These are phyloP conservation scores for Lepidium africanum DNA, from an alignment of 345 rosid species.

Conservation along the genomic window DNA sequence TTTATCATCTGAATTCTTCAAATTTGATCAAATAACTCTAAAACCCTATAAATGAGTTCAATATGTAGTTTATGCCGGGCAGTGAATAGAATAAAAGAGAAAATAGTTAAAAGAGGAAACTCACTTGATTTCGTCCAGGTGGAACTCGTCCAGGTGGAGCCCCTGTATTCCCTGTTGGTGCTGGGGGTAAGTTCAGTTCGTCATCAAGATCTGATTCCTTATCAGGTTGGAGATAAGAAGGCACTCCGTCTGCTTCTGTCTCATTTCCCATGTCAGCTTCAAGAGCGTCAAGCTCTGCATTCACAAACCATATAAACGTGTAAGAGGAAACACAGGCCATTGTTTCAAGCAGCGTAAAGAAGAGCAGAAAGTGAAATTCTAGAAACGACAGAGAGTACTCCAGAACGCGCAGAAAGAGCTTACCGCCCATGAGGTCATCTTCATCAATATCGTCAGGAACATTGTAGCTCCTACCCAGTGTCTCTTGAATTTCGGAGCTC, in stretches of 20 bases:
- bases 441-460: constrained; percentile 98
- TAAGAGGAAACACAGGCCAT: background rate
- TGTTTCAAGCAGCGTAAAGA: background rate
- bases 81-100: no score
- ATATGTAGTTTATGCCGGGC: no score
- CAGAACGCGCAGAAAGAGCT: constrained; percentile 3
- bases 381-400: background rate
- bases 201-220: constrained; percentile 61
- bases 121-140: constrained; percentile 67
- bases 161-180: constrained; percentile 59
- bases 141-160: constrained; percentile 46
- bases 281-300: constrained; percentile 87
- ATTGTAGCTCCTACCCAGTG: constrained; percentile 83
- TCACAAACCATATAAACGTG: background rate
- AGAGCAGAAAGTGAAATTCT: background rate
- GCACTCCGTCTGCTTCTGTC: constrained; percentile 75
- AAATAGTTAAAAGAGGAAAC: background rate
- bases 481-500: constrained; percentile 93
- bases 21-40: no score
- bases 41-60: no score
- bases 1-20: background rate
- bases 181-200: constrained; percentile 77
- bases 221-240: constrained; percentile 96
- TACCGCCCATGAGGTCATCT: constrained; percentile 98
- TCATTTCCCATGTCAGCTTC: constrained; percentile 98